Percentiles rank a stretch among this genome's conserved stretches.
Conservation (phyloP, 164 flowering plant genomes). For the Buxus sempervirens region DNA sequence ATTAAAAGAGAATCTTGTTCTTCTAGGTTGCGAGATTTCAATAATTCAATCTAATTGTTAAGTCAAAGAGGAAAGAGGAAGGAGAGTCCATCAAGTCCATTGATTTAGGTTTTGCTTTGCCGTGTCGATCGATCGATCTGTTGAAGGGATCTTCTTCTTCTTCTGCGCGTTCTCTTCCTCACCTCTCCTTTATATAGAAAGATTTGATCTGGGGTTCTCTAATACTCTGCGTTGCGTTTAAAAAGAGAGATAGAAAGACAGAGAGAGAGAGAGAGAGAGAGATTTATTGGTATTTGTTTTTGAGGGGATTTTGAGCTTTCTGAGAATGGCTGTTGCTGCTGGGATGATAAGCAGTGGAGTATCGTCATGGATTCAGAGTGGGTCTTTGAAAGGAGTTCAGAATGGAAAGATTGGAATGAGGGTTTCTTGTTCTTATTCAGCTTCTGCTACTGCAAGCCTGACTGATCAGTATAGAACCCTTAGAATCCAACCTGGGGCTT, state of each 20-base stretch:
- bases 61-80: too few species aligned
- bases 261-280: not conserved
- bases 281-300: not conserved
- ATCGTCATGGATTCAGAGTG: not conserved
- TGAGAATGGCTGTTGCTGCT: not conserved
- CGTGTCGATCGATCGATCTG: not conserved
- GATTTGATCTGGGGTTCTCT: not conserved
- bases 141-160: too few species aligned
- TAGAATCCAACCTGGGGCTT: slow-evolving; percentile 64
- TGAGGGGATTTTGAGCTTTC: not conserved
- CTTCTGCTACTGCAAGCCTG: slow-evolving; percentile 2
- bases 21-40: too few species aligned
- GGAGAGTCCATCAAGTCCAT: too few species aligned
- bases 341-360: not conserved
- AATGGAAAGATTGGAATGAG: not conserved
- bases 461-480: slow-evolving; percentile 64
- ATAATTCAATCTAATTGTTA: too few species aligned
- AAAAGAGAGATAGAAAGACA: not conserved
- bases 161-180: not conserved
- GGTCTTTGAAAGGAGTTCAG: not conserved
- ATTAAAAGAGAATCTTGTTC: too few species aligned
- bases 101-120: too few species aligned
- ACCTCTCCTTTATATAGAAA: too few species aligned
- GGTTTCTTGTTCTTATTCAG: slow-evolving; percentile 1
- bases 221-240: not conserved